Evolutionary conservation across 1,139 yeast genomes (phyloP).

Genomic region (Candida sp.): DNA sequence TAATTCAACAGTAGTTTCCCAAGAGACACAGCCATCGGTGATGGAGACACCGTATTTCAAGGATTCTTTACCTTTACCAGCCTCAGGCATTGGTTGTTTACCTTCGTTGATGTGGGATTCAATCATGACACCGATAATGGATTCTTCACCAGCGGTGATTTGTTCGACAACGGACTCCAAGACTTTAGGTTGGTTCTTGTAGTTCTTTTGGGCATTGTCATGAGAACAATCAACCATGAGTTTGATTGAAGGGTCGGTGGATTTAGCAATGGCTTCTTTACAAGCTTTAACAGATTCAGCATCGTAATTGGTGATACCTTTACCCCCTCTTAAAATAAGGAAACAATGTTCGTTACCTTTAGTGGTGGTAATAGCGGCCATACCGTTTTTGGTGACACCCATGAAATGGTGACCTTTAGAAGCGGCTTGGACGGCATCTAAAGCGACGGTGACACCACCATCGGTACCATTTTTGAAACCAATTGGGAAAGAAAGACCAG

Average conservation of each 20-base stretch:
- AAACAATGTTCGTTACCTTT: constrained; percentile 92
- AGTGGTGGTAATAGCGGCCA: constrained; percentile 93
- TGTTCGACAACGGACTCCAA: constrained; percentile 78
- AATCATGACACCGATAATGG: constrained; percentile 93
- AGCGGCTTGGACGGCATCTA: constrained; percentile 93
- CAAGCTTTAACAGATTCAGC: constrained; percentile 68
- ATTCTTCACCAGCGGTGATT: constrained; percentile 67
- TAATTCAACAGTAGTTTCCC: constrained; percentile 79
- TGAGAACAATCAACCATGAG: constrained; percentile 98
- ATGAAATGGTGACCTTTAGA: constrained; percentile 92
- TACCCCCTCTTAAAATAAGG: constrained; percentile 94
- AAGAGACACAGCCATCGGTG: constrained; percentile 94
- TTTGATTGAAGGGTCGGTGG: constrained; percentile 57
- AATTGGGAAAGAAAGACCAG: constrained; percentile 94
- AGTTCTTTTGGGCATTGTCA: constrained; percentile 90
- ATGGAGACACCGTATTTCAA: constrained; percentile 91
- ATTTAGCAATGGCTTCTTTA: constrained; percentile 57
- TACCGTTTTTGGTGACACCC: constrained; percentile 83
- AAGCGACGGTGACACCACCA: constrained; percentile 86
- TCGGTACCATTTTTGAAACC: constrained; percentile 98
- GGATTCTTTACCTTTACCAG: constrained; percentile 63
- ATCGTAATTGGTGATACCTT: constrained; percentile 87
- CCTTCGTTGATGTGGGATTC: constrained; percentile 92
- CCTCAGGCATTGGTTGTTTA: constrained; percentile 78
- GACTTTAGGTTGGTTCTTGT: constrained; percentile 92